Evolutionary conservation across 345 rosid species (phyloP).

Genomic region (Brassica juncea): DNA sequence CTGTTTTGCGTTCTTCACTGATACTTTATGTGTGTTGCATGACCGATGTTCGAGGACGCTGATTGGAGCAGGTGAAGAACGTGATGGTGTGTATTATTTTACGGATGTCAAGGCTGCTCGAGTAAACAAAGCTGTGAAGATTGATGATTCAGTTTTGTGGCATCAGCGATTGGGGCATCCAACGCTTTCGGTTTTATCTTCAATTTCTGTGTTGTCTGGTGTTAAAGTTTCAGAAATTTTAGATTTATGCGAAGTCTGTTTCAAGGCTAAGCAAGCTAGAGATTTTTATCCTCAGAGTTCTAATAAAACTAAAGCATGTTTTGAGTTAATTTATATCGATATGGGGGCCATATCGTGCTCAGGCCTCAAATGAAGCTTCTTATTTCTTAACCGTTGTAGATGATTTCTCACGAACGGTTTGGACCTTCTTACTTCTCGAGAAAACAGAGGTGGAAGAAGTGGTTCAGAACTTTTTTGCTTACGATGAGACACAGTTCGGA

Average conservation of each 20-base stretch:
- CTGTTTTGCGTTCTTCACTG: neutral
- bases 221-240: neutral
- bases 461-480: no score
- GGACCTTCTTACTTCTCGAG: neutral
- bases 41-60: neutral
- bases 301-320: neutral
- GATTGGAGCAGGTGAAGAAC: neutral
- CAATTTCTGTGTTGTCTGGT: neutral
- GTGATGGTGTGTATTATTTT: neutral
- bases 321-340: neutral
- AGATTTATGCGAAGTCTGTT: neutral
- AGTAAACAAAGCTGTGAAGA: neutral
- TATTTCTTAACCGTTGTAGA: neutral
- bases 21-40: neutral
- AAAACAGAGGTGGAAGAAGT: neutral
- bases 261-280: neutral
- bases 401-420: neutral
- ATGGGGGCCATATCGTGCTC: neutral
- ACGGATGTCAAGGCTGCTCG: neutral
- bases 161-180: neutral
- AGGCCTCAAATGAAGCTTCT: neutral
- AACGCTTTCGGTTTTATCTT: neutral
- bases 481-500: no score
- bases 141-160: neutral
- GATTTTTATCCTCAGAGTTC: neutral